Evolutionary conservation across 2,329 filamentous ascomycete genomes (phyloP).

Genomic region (Huntiella abstrusa): DNA sequence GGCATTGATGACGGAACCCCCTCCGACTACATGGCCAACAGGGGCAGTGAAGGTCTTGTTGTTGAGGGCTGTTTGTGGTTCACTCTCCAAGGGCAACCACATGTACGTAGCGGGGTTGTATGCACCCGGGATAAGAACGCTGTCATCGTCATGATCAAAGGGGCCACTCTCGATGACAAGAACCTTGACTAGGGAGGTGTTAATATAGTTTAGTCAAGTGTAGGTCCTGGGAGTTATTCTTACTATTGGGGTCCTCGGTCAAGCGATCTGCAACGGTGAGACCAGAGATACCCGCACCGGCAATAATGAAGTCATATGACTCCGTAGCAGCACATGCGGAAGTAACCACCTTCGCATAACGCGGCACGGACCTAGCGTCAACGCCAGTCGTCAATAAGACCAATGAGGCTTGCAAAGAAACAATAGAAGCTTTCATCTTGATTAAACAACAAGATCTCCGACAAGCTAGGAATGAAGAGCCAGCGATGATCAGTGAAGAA

Average conservation of each 20-base stretch:
- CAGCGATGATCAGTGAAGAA: too few relatives aligned
- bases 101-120: conserved; percentile 17
- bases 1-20: conserved; percentile 22
- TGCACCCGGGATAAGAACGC: conserved; percentile 16
- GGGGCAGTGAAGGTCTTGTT: conserved; percentile 12
- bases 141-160: conserved; percentile 15
- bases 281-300: conserved; percentile 20
- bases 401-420: neutral
- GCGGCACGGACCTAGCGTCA: neutral
- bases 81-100: conserved; percentile 15
- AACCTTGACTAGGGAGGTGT: conserved; percentile 13
- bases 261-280: conserved; percentile 21
- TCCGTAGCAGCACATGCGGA: conserved; percentile 3
- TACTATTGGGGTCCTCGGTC: conserved; percentile 18
- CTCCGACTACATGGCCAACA: conserved; percentile 20
- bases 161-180: conserved; percentile 17
- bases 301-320: conserved; percentile 18
- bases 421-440: neutral
- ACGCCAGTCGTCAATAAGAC: neutral
- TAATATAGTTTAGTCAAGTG: neutral
- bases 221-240: neutral
- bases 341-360: conserved; percentile 5
- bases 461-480: too few relatives aligned
- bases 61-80: conserved; percentile 16
- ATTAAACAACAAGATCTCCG: too few relatives aligned